Percentiles rank a stretch among this genome's conserved stretches.
Conservation (phyloP, 129 eudicot species). For the Scalesia atractyloides region DNA sequence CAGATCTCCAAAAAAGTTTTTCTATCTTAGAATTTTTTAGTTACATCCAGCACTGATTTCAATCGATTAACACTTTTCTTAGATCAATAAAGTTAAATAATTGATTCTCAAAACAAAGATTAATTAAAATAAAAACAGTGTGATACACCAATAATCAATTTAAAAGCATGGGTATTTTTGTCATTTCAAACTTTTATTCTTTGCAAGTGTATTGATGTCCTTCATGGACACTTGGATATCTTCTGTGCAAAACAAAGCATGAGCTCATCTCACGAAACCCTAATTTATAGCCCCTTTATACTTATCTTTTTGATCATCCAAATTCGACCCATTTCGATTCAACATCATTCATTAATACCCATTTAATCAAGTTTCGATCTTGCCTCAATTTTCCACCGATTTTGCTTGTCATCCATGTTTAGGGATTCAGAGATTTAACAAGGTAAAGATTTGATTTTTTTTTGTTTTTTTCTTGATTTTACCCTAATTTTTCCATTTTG, state of each 20-base stretch:
- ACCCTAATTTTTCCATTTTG: neutral
- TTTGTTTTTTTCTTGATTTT: neutral
- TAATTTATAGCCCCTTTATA: conserved; percentile 28
- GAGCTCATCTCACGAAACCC: conserved; percentile 46
- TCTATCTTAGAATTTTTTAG: too few relatives aligned
- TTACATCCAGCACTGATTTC: too few relatives aligned
- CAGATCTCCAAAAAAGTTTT: too few relatives aligned
- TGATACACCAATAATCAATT: conserved; percentile 30
- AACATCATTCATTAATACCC: conserved; percentile 5
- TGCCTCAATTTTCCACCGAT: conserved; percentile 28
- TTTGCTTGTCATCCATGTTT: conserved; percentile 35
- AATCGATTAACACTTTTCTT: too few relatives aligned
- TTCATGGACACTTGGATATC: conserved; percentile 43
- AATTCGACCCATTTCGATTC: conserved; percentile 31
- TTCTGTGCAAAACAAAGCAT: conserved; percentile 32
- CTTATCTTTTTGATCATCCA: conserved; percentile 26
- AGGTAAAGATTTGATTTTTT: conserved; percentile 25
- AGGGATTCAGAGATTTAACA: conserved; percentile 22
- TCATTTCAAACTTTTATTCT: conserved; percentile 31
- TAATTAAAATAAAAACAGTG: neutral
- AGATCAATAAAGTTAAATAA: conserved; percentile 4
- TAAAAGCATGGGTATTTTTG: conserved; percentile 37
- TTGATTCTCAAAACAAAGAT: conserved; percentile 24
- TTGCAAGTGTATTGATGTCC: conserved; percentile 27
- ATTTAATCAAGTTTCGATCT: conserved; percentile 34